A percentile compares a stretch with the other conserved stretches of the same genome.
Conservation (phyloP, 2,329 filamentous ascomycete species). For the Botrytis fabae region DNA sequence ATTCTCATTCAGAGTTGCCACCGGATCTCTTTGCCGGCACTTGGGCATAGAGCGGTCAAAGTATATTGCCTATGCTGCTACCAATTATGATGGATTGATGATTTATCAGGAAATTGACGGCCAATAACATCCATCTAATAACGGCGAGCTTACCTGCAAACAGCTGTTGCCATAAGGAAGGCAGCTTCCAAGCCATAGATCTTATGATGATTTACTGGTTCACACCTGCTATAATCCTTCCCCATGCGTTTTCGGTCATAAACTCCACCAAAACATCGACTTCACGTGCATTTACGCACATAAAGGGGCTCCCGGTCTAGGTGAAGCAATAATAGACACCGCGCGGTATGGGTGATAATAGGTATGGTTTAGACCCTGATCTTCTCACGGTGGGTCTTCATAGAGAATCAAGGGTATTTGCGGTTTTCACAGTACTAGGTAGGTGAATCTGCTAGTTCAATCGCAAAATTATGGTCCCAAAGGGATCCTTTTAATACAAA, state of each 20-base stretch:
- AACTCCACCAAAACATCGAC: neutral
- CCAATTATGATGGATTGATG: neutral
- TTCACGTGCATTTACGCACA: neutral
- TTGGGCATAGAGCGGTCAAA: neutral
- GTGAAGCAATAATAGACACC: conserved; percentile 3
- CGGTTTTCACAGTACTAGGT: neutral
- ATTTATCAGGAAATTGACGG: neutral
- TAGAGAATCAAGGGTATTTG: conserved; percentile 3
- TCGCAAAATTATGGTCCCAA: conserved; percentile 18
- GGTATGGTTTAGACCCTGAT: conserved; percentile 1
- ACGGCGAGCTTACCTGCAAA: neutral
- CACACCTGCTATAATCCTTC: neutral
- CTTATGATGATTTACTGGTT: neutral
- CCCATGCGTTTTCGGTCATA: neutral
- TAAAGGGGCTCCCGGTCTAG: conserved; percentile 8
- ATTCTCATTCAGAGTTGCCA: neutral
- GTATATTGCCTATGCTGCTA: neutral
- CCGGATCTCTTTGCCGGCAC: neutral
- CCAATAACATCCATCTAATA: neutral
- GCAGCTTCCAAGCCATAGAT: neutral
- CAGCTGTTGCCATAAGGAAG: neutral
- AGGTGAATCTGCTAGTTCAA: conserved; percentile 10
- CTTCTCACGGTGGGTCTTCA: conserved; percentile 4
- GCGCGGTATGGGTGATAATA: neutral
- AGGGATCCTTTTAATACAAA: conserved; percentile 7